Percentiles rank a stretch among this genome's conserved stretches.
These are phyloP conservation scores for Sugiyamaella pinicola DNA, from an alignment of 1,139 yeast species.

Conservation along the genomic window DNA sequence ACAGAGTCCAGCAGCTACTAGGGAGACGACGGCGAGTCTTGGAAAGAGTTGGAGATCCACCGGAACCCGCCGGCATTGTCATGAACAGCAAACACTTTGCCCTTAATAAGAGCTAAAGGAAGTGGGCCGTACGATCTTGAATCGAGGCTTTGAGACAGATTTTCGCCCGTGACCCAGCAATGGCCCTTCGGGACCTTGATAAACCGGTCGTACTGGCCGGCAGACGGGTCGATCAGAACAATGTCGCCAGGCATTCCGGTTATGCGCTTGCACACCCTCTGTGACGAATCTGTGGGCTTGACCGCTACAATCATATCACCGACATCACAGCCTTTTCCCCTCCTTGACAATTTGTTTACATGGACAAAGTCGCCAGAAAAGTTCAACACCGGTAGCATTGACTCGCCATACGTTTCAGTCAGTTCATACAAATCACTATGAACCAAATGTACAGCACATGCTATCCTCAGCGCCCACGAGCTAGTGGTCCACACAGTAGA, in stretches of 20 bases:
- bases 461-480: constrained; percentile 53
- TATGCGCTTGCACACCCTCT: constrained; percentile 85
- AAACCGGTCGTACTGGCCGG: constrained; percentile 48
- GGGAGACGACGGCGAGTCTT: constrained; percentile 2
- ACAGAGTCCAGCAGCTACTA: background rate
- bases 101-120: constrained; percentile 85
- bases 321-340: constrained; percentile 62
- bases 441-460: constrained; percentile 67
- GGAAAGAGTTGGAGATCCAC: constrained; percentile 26
- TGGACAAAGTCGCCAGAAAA: constrained; percentile 78
- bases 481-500: constrained; percentile 20
- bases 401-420: constrained; percentile 86
- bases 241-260: constrained; percentile 97
- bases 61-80: constrained; percentile 29
- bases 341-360: constrained; percentile 61
- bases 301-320: constrained; percentile 90
- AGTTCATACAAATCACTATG: constrained; percentile 72
- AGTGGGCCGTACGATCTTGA: constrained; percentile 85
- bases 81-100: constrained; percentile 73
- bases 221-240: constrained; percentile 70
- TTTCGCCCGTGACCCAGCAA: constrained; percentile 97
- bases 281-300: constrained; percentile 87
- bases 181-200: constrained; percentile 70
- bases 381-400: constrained; percentile 90
- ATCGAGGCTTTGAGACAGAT: constrained; percentile 83